Percentiles rank a stretch among this genome's conserved stretches.
These are phyloP conservation scores for Trypanosoma lewisi DNA, from an alignment of 208 protist species.

Conservation along the genomic window DNA sequence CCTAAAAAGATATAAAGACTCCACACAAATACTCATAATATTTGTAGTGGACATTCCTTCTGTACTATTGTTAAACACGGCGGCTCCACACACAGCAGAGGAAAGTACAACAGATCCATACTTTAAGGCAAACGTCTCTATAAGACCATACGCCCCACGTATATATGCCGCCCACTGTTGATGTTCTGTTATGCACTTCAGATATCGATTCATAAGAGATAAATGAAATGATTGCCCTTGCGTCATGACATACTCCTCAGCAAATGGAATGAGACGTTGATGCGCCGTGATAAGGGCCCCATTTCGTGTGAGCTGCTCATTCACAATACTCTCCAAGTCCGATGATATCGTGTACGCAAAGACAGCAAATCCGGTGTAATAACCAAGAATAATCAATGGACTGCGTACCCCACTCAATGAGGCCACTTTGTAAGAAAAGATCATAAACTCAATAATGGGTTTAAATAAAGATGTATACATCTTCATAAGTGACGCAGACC, in stretches of 20 bases:
- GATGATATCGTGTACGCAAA: slow-evolving; percentile 31
- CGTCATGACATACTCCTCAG: slow-evolving; percentile 67
- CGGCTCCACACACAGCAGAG: slow-evolving; percentile 38
- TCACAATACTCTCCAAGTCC: slow-evolving; percentile 47
- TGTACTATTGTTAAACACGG: slow-evolving; percentile 18
- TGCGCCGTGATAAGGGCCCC: slow-evolving; percentile 47
- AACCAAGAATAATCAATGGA: slow-evolving; percentile 31
- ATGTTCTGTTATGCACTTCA: slow-evolving; percentile 46
- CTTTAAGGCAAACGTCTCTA: slow-evolving; percentile 50
- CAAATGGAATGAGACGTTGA: slow-evolving; percentile 42
- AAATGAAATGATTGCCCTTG: slow-evolving; percentile 36
- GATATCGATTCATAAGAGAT: slow-evolving; percentile 36
- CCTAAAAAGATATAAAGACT: slow-evolving; percentile 41
- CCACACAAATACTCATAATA: slow-evolving; percentile 24
- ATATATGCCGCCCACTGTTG: slow-evolving; percentile 48
- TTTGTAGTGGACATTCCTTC: slow-evolving; percentile 15
- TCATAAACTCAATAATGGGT: slow-evolving; percentile 45
- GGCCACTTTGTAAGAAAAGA: slow-evolving; percentile 48
- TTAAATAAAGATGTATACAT: slow-evolving; percentile 50
- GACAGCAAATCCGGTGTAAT: slow-evolving; percentile 41
- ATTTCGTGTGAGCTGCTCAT: slow-evolving; percentile 43
- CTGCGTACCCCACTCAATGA: slow-evolving; percentile 28
- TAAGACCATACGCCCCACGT: slow-evolving; percentile 44
- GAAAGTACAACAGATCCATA: slow-evolving; percentile 58
- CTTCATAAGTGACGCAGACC: slow-evolving; percentile 28